Base-by-base conservation (phyloP, 768 basidiomycete species). In the Boletus eberwhitei region DNA sequence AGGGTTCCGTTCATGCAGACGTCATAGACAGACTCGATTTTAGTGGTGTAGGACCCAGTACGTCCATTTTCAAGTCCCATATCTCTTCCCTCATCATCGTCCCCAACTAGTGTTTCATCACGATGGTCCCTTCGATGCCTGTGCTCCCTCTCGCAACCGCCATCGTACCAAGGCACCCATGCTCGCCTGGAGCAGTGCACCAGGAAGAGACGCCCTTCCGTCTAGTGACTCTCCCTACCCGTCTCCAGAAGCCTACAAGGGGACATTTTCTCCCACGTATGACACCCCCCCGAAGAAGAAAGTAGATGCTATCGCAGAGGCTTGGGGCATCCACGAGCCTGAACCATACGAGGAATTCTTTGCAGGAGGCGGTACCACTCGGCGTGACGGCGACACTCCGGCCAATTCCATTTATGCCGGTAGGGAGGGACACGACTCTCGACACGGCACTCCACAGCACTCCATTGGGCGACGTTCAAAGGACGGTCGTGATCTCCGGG, bases 251-350 rank as follows among this genome's bases (percentile, higher is more conserved):
- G 55, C 55, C 54, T 76, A 75, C 64, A 68, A 70, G 17, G 72
- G 74, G 46, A 72, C 74, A 4, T 82, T 81, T 65, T 70, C 80
- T 58, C 70, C 77, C 61, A 71, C 78, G 59, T 79, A 81, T 44
- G 79, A 80, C 50, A 79, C 82, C 55, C 80, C 83, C 55, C 80
- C 81, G 9, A 91, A 91, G 83, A 90, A 89, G 73, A 90, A 90
- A 65, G 85, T 89, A 34, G 90, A 93, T 62, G 90, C 88, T 36
- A 85, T 94, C 54, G 91, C 91, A 43, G 92, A 93, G 71, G 92
- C 92, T 1, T 93, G 92, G 92, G 92, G 92, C 36, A 91, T 90
- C 48, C 89, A 92, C 62, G 92, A 93, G 64, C 92, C 92, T 5
- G 92, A 94, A 65, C 92, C 92, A 8, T 93, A 81, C 63, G 91